phyloP scores from a whole-genome alignment of 176 grass and related monocot species.

The Oryza brachyantha region DNA sequence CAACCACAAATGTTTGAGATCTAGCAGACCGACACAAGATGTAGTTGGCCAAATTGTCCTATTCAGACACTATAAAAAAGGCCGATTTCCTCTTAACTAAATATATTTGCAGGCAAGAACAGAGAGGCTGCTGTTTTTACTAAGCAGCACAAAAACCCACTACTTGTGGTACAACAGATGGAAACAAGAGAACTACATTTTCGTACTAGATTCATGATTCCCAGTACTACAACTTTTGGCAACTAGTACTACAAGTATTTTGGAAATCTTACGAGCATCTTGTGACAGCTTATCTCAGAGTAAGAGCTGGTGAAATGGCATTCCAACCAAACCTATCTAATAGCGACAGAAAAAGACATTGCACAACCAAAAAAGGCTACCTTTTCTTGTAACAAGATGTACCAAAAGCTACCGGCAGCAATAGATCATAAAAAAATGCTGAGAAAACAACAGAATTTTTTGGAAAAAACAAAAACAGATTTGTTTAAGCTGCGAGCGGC shows the following conservation, averaged over 20 bases:
- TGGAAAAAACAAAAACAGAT: neutral
- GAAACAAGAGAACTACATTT: neutral
- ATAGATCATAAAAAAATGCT: neutral
- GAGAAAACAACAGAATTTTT: neutral
- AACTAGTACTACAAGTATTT: neutral
- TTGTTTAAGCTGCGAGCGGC: neutral
- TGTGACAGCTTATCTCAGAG: neutral
- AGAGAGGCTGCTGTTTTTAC: neutral
- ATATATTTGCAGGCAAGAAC: neutral
- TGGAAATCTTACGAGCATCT: neutral
- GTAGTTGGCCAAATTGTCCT: neutral
- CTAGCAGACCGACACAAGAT: neutral
- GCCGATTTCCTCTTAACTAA: neutral
- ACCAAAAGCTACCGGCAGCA: neutral
- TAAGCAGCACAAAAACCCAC: neutral
- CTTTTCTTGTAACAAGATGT: neutral
- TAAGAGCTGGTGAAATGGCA: neutral
- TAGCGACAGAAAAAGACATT: neutral
- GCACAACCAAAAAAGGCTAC: neutral
- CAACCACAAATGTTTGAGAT: conserved; percentile 10
- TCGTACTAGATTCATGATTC: neutral
- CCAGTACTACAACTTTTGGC: neutral
- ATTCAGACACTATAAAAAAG: neutral
- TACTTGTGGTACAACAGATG: neutral
- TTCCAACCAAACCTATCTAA: conserved; percentile 6